Percentiles rank a stretch among this genome's conserved stretches.
phyloP scores from a whole-genome alignment of 2,329 filamentous ascomycete genomes.

The Stachybotrys echinatus region DNA sequence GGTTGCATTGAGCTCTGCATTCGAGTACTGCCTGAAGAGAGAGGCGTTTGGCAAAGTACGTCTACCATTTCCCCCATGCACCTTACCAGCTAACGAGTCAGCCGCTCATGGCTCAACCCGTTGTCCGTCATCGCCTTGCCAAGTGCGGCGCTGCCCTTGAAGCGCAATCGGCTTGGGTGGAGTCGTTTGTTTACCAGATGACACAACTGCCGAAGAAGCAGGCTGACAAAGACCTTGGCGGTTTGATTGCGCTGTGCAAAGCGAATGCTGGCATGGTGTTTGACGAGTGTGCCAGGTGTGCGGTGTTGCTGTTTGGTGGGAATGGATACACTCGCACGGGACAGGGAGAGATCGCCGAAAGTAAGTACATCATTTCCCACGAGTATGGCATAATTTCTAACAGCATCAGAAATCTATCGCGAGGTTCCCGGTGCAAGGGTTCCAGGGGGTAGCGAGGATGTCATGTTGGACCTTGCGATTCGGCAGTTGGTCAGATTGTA shows the following conservation, averaged over 20 bases:
- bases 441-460: conserved; percentile 16
- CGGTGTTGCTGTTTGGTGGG: conserved; percentile 67
- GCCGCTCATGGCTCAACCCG: conserved; percentile 66
- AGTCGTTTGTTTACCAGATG: conserved; percentile 66
- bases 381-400: neutral
- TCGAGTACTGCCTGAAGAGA: conserved; percentile 31
- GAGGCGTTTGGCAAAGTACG: conserved; percentile 28
- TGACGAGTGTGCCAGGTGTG: conserved; percentile 64
- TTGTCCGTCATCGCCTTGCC: conserved; percentile 67
- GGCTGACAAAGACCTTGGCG: conserved; percentile 62
- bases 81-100: conserved; percentile 12
- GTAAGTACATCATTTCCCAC: conserved; percentile 36
- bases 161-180: conserved; percentile 66
- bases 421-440: conserved; percentile 8
- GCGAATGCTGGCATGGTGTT: conserved; percentile 67
- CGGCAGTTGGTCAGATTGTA: conserved; percentile 13
- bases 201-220: conserved; percentile 54
- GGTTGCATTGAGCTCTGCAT: conserved; percentile 28
- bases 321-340: conserved; percentile 67
- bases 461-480: conserved; percentile 14
- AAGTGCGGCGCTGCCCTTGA: conserved; percentile 65
- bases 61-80: neutral
- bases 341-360: conserved; percentile 65
- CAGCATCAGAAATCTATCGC: conserved; percentile 18
- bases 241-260: conserved; percentile 67